Conservation (phyloP, 768 basidiomycete genomes). For the Lactarius tabidus region DNA sequence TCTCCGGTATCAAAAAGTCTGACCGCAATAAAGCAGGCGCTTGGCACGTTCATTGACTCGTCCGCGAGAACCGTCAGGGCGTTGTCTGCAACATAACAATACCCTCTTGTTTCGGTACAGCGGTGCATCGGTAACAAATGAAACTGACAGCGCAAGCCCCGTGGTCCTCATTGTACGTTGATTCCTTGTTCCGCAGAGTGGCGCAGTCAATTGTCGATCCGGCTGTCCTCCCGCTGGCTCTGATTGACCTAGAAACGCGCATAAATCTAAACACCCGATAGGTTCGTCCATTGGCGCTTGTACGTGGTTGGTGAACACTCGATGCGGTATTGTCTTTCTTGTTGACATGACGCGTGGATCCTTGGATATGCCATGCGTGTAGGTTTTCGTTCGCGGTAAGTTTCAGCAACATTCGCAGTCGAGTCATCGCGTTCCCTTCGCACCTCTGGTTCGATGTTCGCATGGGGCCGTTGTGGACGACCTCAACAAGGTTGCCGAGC, state of each 20-base stretch:
- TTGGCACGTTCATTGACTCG: neutral
- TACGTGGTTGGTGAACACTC: neutral
- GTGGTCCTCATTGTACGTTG: too few relatives aligned
- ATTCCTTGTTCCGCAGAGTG: neutral
- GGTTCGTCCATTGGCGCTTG: neutral
- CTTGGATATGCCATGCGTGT: too few relatives aligned
- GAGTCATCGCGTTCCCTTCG: too few relatives aligned
- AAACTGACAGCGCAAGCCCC: neutral
- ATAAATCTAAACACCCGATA: neutral
- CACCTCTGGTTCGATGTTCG: neutral
- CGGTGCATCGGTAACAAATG: neutral
- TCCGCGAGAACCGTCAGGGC: neutral
- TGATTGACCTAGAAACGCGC: neutral
- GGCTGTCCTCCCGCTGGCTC: neutral
- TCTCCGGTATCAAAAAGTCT: neutral
- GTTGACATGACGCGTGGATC: too few relatives aligned
- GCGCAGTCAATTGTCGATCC: too few relatives aligned
- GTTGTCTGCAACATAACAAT: neutral
- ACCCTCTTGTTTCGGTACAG: neutral
- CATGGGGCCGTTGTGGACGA: neutral
- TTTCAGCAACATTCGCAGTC: too few relatives aligned
- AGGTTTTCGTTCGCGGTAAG: too few relatives aligned
- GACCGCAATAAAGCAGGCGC: neutral
- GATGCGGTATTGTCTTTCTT: too few relatives aligned
- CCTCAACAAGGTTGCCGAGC: neutral